These are phyloP conservation scores for Colletotrichum sp. DNA, from an alignment of 2,329 filamentous ascomycete genomes.

Conservation along the genomic window DNA sequence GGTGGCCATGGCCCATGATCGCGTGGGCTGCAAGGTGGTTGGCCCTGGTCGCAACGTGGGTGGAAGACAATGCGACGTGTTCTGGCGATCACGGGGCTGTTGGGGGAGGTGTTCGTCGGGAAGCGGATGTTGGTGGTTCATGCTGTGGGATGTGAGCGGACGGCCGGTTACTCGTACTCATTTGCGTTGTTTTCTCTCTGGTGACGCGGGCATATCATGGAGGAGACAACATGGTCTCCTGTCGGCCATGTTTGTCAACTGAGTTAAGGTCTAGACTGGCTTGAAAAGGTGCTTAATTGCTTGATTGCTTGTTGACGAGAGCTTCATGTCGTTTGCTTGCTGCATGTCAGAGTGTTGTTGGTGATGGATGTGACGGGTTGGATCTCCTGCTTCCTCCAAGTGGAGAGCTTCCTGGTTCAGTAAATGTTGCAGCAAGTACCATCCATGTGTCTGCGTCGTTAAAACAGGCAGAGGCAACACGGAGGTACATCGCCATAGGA, in stretches of 20 bases:
- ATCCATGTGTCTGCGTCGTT: neutral
- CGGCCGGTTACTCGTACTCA: neutral
- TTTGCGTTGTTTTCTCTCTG: neutral
- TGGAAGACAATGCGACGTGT: neutral
- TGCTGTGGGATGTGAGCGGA: neutral
- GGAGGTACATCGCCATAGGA: neutral
- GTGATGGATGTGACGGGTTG: neutral
- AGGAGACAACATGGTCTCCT: neutral
- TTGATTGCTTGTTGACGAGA: neutral
- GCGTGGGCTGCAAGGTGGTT: neutral
- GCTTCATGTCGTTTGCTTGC: neutral
- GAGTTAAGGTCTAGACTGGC: neutral
- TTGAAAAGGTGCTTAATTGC: neutral
- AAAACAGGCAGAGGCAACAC: neutral
- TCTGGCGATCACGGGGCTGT: neutral
- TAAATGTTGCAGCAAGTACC: neutral
- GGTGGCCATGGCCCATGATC: neutral
- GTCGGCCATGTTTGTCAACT: neutral
- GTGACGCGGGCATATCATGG: neutral
- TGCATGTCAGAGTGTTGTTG: neutral
- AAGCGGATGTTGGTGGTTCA: neutral
- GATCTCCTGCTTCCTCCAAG: neutral
- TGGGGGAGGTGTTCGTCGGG: neutral
- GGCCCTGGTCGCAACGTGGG: neutral
- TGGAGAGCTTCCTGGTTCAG: neutral